A percentile compares a stretch with the other conserved stretches of the same genome.
phyloP scores from a whole-genome alignment of 1,139 yeast species.

The Sugiyamaella sp. region DNA sequence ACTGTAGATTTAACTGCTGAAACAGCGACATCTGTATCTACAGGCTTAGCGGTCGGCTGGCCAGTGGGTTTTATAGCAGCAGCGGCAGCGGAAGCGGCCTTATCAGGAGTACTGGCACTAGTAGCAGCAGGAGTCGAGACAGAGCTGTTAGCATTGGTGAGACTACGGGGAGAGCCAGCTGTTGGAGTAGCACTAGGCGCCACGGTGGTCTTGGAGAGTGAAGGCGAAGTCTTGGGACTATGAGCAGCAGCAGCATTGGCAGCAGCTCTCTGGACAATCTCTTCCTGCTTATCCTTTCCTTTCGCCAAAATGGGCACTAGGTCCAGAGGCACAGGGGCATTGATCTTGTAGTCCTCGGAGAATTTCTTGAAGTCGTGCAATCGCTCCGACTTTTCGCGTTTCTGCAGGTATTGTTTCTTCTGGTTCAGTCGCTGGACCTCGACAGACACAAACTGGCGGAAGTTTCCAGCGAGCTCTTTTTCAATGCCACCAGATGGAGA shows the following conservation, averaged over 20 bases:
- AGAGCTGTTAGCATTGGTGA: background rate
- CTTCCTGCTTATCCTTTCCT: conserved; percentile 66
- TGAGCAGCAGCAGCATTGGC: conserved; percentile 34
- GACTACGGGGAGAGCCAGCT: background rate
- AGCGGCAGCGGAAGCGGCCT: conserved; percentile 25
- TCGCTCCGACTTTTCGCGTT: conserved; percentile 51
- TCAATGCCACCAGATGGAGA: conserved; percentile 32
- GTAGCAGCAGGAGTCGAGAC: background rate
- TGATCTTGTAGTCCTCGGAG: conserved; percentile 76
- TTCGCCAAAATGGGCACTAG: conserved; percentile 74
- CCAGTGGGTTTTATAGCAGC: conserved; percentile 23
- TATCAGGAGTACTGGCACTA: conserved; percentile 18
- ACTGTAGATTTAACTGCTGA: too few species aligned
- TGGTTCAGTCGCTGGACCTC: conserved; percentile 40
- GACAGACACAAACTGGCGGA: conserved; percentile 42
- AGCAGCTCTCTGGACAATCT: conserved; percentile 47
- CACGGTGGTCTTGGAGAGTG: conserved; percentile 29
- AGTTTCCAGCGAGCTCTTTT: conserved; percentile 41
- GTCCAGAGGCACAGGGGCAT: conserved; percentile 61
- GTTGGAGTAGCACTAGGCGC: background rate
- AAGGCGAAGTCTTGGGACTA: conserved; percentile 23
- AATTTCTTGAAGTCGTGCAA: conserved; percentile 79
- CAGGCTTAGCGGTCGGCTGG: background rate
- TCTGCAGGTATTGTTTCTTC: conserved; percentile 38
- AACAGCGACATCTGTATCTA: too few species aligned